Evolutionary conservation across 352 stramenopile genomes (phyloP).

Genomic region (Saprolegnia diclina): DNA sequence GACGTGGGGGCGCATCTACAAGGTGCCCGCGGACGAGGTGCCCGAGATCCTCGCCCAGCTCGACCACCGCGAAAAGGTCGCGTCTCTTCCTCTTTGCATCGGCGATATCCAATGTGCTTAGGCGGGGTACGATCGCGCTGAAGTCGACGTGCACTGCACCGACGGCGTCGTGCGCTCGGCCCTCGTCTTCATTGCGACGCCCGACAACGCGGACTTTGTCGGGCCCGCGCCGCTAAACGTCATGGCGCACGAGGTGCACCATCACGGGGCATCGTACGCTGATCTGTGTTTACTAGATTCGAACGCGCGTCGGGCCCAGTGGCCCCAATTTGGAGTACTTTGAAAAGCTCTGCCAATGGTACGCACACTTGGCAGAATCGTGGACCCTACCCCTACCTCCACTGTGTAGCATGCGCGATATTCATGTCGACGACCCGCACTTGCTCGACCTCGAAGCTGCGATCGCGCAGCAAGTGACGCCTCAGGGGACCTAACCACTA

Average conservation of each 20-base stretch:
- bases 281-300: conserved; percentile 36
- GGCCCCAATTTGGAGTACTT: conserved; percentile 84
- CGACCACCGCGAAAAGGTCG: conserved; percentile 63
- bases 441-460: conserved; percentile 64
- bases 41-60: conserved; percentile 66
- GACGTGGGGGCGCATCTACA: conserved; percentile 84
- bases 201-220: conserved; percentile 78
- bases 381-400: too few relatives aligned
- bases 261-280: background rate
- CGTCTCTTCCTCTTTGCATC: background rate
- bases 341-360: conserved; percentile 64
- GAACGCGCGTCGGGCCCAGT: conserved; percentile 56
- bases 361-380: background rate
- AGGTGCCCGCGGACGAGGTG: conserved; percentile 75
- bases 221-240: conserved; percentile 57
- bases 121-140: conserved; percentile 71
- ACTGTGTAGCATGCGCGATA: conserved; percentile 52
- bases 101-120: conserved; percentile 26
- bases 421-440: conserved; percentile 71
- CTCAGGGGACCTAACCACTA: too few relatives aligned
- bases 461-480: too few relatives aligned
- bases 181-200: conserved; percentile 80
- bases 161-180: conserved; percentile 59
- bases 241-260: conserved; percentile 53
- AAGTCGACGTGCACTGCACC: conserved; percentile 71